Conservation (phyloP, 225 moss, liverwort and hornwort species). For the Straminergon stramineum region DNA sequence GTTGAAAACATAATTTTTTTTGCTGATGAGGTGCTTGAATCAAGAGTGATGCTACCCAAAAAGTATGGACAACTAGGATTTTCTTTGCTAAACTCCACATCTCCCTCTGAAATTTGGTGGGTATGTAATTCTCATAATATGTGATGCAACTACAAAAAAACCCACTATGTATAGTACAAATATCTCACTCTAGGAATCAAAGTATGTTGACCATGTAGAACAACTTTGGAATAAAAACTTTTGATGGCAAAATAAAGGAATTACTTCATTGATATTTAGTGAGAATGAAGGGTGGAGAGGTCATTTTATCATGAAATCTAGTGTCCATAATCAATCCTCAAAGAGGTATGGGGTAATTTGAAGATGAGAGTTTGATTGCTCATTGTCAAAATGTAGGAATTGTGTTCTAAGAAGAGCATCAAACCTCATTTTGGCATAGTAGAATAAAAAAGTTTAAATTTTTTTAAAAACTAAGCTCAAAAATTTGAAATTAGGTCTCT, state of each 20-base stretch:
- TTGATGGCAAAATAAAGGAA: no score
- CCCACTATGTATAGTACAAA: background rate
- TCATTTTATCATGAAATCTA: background rate
- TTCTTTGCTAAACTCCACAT: background rate
- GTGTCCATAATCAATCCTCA: accelerated
- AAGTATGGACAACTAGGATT: accelerated
- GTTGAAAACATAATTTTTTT: background rate
- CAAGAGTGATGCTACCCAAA: accelerated
- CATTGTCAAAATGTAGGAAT: background rate
- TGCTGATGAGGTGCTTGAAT: accelerated
- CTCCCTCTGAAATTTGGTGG: background rate
- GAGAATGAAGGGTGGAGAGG: no score
- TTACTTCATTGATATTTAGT: no score
- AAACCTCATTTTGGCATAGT: background rate
- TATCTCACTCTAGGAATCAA: background rate
- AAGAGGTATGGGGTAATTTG: background rate
- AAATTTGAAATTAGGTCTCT: background rate
- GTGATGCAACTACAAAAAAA: background rate
- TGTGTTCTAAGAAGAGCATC: background rate
- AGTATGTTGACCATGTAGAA: accelerated
- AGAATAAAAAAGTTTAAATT: background rate
- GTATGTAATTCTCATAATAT: background rate
- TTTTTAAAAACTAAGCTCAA: no score
- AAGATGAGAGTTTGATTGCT: background rate
- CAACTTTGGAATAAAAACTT: no score